These are phyloP conservation scores for Alternaria postmessia DNA, from an alignment of 2,329 filamentous ascomycete species.

Conservation along the genomic window DNA sequence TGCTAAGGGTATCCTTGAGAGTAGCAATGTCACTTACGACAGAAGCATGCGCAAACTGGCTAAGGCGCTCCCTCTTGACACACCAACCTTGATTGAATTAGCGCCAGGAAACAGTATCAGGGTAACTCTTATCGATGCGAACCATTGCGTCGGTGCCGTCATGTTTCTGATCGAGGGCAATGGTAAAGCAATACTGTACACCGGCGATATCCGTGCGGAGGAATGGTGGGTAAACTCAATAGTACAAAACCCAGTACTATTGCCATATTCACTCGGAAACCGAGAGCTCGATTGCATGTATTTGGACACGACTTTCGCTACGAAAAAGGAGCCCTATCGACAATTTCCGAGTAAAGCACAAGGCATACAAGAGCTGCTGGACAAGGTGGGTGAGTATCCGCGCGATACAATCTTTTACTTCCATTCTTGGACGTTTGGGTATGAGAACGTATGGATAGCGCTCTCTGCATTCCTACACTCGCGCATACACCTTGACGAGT, in stretches of 20 bases:
- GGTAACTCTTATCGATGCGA: conserved; percentile 88
- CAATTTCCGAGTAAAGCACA: conserved; percentile 73
- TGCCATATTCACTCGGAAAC: conserved; percentile 69
- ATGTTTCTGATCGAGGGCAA: conserved; percentile 89
- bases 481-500: conserved; percentile 81
- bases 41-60: conserved; percentile 76
- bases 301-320: conserved; percentile 83
- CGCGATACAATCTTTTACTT: conserved; percentile 81
- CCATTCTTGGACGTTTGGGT: conserved; percentile 89
- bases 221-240: conserved; percentile 84
- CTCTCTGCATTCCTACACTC: conserved; percentile 74
- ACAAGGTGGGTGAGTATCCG: conserved; percentile 73
- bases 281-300: conserved; percentile 78
- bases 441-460: conserved; percentile 91
- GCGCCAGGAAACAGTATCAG: conserved; percentile 72
- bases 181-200: conserved; percentile 80
- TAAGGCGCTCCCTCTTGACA: conserved; percentile 82
- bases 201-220: conserved; percentile 87
- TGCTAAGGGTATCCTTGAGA: conserved; percentile 78
- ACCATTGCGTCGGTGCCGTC: conserved; percentile 88
- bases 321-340: conserved; percentile 57
- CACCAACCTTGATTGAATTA: conserved; percentile 79
- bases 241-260: conserved; percentile 72
- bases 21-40: conserved; percentile 73
- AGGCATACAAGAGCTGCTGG: conserved; percentile 76